A percentile compares a stretch with the other conserved stretches of the same genome.
Conservation (phyloP, 345 rosid species). For the Brassica napus region Da-Ae NC_063438.1:29207501-29208000, state of each 20-base stretch:
- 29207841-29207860: constrained; percentile 57
- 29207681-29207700: constrained; percentile 59
- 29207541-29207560: constrained; percentile 56
- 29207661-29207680: constrained; percentile 47
- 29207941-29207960: constrained; percentile 28
- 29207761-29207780: constrained; percentile 81
- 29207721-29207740: constrained; percentile 73
- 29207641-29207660: constrained; percentile 53
- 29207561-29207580: constrained; percentile 50
- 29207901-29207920: constrained; percentile 62
- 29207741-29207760: constrained; percentile 67
- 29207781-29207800: constrained; percentile 76
- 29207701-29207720: constrained; percentile 78
- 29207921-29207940: constrained; percentile 64
- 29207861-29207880: constrained; percentile 39
- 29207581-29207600: constrained; percentile 63
- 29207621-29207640: constrained; percentile 65
- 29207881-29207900: constrained; percentile 34
- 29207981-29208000: not conserved
- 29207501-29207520: constrained; percentile 61
- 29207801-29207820: constrained; percentile 83
- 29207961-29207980: not conserved
- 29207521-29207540: constrained; percentile 87
- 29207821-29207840: constrained; percentile 51
- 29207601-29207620: constrained; percentile 57